phyloP scores from a whole-genome alignment of 2,329 filamentous ascomycete genomes.

The Fusarium sp. region DNA sequence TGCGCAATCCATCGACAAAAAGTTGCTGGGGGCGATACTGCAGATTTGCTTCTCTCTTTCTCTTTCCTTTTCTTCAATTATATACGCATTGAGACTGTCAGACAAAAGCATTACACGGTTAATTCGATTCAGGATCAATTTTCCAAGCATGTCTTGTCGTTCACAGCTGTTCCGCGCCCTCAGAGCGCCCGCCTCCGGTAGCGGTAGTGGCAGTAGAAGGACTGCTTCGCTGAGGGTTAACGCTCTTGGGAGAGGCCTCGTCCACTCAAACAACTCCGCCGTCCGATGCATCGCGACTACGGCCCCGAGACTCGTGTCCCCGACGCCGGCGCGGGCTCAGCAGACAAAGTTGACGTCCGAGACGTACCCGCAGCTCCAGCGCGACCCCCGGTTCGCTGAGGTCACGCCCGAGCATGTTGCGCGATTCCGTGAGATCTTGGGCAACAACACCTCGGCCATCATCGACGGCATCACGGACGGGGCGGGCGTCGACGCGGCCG shows the following conservation, averaged over 20 bases:
- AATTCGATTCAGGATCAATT: conserved; percentile 24
- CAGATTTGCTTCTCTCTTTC: conserved; percentile 7
- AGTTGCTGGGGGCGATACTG: conserved; percentile 29
- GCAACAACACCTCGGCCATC: conserved; percentile 77
- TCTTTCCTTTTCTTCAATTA: neutral
- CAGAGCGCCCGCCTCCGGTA: conserved; percentile 37
- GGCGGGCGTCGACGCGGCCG: conserved; percentile 75
- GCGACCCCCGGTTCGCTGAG: conserved; percentile 80
- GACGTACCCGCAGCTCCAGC: conserved; percentile 84
- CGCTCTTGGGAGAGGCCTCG: conserved; percentile 18
- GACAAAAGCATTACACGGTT: conserved; percentile 12
- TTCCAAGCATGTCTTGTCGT: conserved; percentile 45
- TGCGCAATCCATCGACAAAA: conserved; percentile 26
- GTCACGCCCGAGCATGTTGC: conserved; percentile 84
- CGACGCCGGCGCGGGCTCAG: conserved; percentile 34
- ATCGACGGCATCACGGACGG: conserved; percentile 82
- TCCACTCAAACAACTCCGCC: conserved; percentile 14
- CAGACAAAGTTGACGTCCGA: conserved; percentile 81
- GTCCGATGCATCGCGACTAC: conserved; percentile 51
- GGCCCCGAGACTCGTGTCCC: conserved; percentile 47
- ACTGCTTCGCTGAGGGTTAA: conserved; percentile 28
- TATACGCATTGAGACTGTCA: conserved; percentile 4
- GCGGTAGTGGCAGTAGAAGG: conserved; percentile 30
- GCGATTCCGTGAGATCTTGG: conserved; percentile 85
- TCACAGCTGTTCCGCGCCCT: conserved; percentile 46